Base-by-base conservation (phyloP, 306 rosid species). In the Vigna nakashimae region DNA sequence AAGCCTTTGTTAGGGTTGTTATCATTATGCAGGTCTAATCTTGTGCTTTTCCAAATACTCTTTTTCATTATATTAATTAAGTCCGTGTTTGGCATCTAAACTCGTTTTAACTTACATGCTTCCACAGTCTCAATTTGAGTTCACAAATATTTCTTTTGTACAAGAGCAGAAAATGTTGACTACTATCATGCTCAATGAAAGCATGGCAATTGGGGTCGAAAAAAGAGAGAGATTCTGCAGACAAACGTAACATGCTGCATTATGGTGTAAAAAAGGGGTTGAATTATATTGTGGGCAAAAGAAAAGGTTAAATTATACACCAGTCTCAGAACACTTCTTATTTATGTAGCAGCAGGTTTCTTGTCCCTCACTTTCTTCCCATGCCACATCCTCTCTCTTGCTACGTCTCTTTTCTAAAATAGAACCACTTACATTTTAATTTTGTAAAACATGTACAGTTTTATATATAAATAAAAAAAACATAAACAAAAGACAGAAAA, bases 141-240 rank as follows among this genome's bases (percentile, higher is more conserved):
- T 74, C 24, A 51, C 62, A 30, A 71, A 80, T 52, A 70, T 76
- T 77, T 83, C 26, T 74, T 66, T 66, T 7, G 30, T 48, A n/a
- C 4, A 42, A 75, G 59, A 66, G 85, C 76, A 43, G 88, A 81
- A 59, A 73, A 77, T 79, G 82, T 79, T 82, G 84, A 82, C 82
- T 49, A 20, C 14, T 43, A 50, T 76, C 63, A 58, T 75, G 51
- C 58, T 65, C 77, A 42, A 65, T 65, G 42, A 79, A 55, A 81
- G 63, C 80, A 76, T 67, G 42, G 42, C 66, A 60, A 48, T 40
- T 50, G 66, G 59, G 22, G 14, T 4, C 32, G 0, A 12, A 72
- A 40, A n/a, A 82, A 78, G 13, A 17, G 13, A 17, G 59, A 50
- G 79, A 81, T 78, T 82, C 86, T 75, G 34, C 16, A 30, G 74